Conservation (phyloP, 805 yeast species). For the Candida dendrica region DNA sequence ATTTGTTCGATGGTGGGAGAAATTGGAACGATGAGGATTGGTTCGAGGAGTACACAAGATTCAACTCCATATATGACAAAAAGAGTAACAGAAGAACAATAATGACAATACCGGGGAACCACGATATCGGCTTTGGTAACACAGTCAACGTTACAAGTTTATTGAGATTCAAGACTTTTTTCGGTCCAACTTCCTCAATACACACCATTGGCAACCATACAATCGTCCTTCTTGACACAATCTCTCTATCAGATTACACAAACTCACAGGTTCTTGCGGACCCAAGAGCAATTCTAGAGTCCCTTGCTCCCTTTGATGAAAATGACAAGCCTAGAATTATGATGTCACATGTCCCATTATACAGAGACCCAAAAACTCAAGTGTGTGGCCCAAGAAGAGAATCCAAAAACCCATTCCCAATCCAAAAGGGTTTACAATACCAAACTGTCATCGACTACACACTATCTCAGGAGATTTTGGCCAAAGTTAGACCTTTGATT, state of each 20-base stretch:
- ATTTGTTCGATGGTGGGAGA: slow-evolving; percentile 91
- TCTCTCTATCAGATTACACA: slow-evolving; percentile 62
- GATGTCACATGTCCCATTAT: slow-evolving; percentile 84
- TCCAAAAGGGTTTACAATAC: slow-evolving; percentile 73
- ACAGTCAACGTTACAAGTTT: slow-evolving; percentile 50
- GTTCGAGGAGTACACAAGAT: slow-evolving; percentile 66
- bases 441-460: slow-evolving; percentile 77
- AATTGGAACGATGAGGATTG: slow-evolving; percentile 70
- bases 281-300: slow-evolving; percentile 46
- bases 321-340: slow-evolving; percentile 52
- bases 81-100: slow-evolving; percentile 36
- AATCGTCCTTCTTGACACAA: slow-evolving; percentile 71
- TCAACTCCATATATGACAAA: slow-evolving; percentile 56
- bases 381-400: slow-evolving; percentile 78
- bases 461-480: slow-evolving; percentile 51
- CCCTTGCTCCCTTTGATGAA: slow-evolving; percentile 20
- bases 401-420: slow-evolving; percentile 55
- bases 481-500: slow-evolving; percentile 53
- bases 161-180: slow-evolving; percentile 58
- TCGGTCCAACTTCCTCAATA: slow-evolving; percentile 60
- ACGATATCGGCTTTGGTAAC: slow-evolving; percentile 91
- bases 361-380: slow-evolving; percentile 53
- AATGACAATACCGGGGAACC: slow-evolving; percentile 79
- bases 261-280: slow-evolving; percentile 35
- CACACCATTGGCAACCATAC: slow-evolving; percentile 63